phyloP scores from a whole-genome alignment of 2,329 filamentous ascomycete genomes.

The Ophiognomonia clavigignenti-juglandacearum region DNA sequence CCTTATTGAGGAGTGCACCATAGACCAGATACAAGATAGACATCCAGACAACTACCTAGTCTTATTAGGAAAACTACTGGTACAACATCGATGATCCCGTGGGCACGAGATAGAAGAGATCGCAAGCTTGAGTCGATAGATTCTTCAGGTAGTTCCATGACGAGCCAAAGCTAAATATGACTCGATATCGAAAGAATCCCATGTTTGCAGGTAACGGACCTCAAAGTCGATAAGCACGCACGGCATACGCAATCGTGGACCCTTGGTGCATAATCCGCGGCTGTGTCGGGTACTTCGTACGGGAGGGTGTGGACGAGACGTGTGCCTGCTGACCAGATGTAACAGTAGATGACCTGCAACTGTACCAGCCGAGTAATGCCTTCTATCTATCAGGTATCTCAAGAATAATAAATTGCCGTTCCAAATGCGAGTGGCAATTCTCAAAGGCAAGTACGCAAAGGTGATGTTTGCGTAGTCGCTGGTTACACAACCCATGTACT shows the following conservation, averaged over 20 bases:
- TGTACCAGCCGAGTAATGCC: too few relatives aligned
- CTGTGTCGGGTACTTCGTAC: not conserved
- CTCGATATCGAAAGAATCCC: constrained; percentile 2
- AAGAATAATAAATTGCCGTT: too few relatives aligned
- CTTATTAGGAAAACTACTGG: not conserved
- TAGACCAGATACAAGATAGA: not conserved
- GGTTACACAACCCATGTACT: too few relatives aligned
- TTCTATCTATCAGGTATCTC: too few relatives aligned
- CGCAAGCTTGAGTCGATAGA: too few relatives aligned
- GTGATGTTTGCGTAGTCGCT: too few relatives aligned
- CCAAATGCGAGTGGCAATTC: too few relatives aligned
- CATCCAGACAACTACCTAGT: not conserved
- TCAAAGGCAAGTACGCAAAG: too few relatives aligned
- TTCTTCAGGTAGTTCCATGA: too few relatives aligned
- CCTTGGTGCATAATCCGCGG: constrained; percentile 8
- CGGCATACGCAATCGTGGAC: not conserved
- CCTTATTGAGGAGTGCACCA: not conserved
- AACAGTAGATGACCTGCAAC: too few relatives aligned
- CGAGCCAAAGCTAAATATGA: not conserved
- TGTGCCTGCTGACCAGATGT: not conserved
- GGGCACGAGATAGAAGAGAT: too few relatives aligned
- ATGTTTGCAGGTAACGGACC: not conserved
- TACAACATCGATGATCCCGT: not conserved
- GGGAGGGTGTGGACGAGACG: not conserved
- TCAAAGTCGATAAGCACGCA: not conserved